Evolutionary conservation across 441 rosid genomes (phyloP), one percentile per base, ranked within the genome.

Genomic region (Viola pubescens): DNA sequence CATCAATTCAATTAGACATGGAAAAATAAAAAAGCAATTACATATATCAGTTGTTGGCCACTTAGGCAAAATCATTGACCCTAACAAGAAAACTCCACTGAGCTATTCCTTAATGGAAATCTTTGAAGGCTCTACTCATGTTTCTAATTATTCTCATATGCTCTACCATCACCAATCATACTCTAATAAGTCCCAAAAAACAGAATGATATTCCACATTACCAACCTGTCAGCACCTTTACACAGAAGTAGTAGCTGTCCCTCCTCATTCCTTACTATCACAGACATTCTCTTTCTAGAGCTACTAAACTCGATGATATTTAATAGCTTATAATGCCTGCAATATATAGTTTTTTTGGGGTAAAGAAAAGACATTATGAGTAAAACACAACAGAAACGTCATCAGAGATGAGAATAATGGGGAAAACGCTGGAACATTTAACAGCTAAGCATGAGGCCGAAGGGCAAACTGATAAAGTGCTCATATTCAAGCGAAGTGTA

Each of bases 281-380:
- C 96, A 39, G 96, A 85, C 96, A 88, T 88, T 67, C 96, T 75
- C 79, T 85, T 88, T 71, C 92, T 83, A 14, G 85, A 66, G 79
- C 96, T 88, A 71, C 73, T 88, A 76, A 88, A 88, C 75, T 85
- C 92, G 58, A 88, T 68, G 52, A 85, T 71, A 61, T 79, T 82
- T 59, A 83, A 68, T 54, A 88, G 75, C 58, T 70, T 73, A 69
- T 81, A 88, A 34, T 76, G 49, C 72, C 95, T 88, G 86, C 65
- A 79, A 13, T 26, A 26, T 19, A 19, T 19, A 19, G 2, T 26
- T 26, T 0, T 26, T 26, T 26, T 26, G 1, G 34, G 34, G 34
- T 26, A 26, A 26, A 26, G 34, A 26, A 26, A 26, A 26, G 34
- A 26, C 34, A 26, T 26, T 2, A 26, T 26, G 2, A 26, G 34